Evolutionary conservation across 148 eudicot species (phyloP).

Genomic region (Persicaria tinctoria): DNA sequence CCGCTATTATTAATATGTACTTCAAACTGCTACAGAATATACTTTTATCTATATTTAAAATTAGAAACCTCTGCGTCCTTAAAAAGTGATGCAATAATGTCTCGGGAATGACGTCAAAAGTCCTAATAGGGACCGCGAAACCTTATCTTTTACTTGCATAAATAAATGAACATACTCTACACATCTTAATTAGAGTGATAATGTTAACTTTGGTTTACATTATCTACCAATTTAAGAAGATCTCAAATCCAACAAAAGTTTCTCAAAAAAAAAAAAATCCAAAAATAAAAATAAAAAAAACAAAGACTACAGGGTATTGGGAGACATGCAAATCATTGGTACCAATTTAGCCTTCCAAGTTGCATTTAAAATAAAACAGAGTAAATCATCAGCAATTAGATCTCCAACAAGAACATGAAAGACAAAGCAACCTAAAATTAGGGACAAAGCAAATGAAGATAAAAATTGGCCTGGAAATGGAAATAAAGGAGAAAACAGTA

Average conservation of each 20-base stretch:
- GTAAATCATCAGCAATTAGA: no score
- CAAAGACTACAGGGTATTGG: not conserved
- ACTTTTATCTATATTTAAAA: not conserved
- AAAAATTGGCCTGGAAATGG: not conserved
- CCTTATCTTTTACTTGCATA: not conserved
- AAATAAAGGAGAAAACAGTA: not conserved
- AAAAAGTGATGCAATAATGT: not conserved
- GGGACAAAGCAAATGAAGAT: not conserved
- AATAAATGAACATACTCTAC: not conserved
- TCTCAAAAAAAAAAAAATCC: not conserved
- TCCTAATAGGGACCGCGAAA: not conserved
- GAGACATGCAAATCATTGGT: not conserved
- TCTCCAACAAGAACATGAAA: not conserved
- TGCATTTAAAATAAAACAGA: not conserved
- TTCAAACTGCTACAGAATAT: not conserved
- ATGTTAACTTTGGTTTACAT: not conserved
- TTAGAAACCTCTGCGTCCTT: not conserved
- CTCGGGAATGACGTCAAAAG: not conserved
- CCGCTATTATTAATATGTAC: constrained; percentile 1
- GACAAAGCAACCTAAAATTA: not conserved
- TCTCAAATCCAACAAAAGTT: not conserved
- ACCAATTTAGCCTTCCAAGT: not conserved
- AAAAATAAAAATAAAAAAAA: not conserved
- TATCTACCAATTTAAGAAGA: not conserved
- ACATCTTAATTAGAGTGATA: not conserved